These are phyloP conservation scores for Cichorium intybus DNA, from an alignment of 140 eudicot species.

Conservation along the genomic window DNA sequence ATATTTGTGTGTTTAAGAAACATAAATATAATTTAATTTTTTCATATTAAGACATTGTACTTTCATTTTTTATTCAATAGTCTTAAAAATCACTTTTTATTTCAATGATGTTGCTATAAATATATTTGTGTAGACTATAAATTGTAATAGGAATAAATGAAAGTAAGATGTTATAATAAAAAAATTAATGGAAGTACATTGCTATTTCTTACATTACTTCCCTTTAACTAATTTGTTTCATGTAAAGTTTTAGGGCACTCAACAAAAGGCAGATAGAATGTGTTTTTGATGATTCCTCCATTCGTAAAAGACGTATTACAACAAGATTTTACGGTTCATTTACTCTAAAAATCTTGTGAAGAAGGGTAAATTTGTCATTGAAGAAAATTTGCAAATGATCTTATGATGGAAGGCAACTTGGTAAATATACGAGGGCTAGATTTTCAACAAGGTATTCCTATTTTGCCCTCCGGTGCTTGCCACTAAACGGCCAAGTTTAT, in stretches of 20 bases:
- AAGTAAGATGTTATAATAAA: no score
- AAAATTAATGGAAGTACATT: no score
- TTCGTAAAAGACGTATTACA: background rate
- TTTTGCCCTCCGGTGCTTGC: background rate
- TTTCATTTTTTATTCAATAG: no score
- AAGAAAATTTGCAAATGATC: background rate
- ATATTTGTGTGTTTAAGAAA: no score
- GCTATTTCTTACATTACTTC: background rate
- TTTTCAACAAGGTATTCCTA: background rate
- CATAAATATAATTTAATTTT: no score
- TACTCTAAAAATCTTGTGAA: background rate
- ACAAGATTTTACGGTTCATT: background rate
- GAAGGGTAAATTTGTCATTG: background rate
- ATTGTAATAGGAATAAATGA: no score
- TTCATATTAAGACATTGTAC: no score
- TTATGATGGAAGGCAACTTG: background rate
- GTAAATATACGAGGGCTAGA: slow-evolving; percentile 1
- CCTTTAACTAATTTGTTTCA: background rate
- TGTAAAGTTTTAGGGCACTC: background rate
- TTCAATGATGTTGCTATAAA: no score
- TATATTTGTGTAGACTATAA: no score
- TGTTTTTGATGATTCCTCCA: background rate
- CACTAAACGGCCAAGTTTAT: background rate
- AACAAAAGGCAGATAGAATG: background rate
- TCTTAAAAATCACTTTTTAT: no score